Evolutionary conservation across 768 basidiomycete genomes (phyloP).

Genomic region (Ephemerocybe angulata): DNA sequence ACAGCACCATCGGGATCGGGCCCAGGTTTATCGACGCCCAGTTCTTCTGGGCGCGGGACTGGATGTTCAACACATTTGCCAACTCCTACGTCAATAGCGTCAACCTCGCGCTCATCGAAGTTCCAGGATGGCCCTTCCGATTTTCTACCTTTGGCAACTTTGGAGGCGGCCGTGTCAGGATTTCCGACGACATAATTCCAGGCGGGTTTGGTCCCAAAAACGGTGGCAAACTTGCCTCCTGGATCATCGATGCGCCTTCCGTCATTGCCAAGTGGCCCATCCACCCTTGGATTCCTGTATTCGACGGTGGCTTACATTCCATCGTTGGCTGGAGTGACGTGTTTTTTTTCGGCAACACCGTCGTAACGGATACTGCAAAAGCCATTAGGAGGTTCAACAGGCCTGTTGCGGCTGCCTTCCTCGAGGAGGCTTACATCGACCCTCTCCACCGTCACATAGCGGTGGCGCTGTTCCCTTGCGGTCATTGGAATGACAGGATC

Average conservation of each 20-base stretch:
- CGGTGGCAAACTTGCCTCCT: neutral
- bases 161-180: neutral
- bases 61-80: neutral
- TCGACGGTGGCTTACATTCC: conserved; percentile 6
- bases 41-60: conserved; percentile 5
- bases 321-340: conserved; percentile 6
- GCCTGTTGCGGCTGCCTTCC: conserved; percentile 2
- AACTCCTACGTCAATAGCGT: conserved; percentile 8
- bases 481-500: too few species aligned
- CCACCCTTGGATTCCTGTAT: conserved; percentile 5
- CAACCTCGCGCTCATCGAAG: conserved; percentile 6
- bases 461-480: too few species aligned
- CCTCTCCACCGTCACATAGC: too few species aligned
- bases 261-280: conserved; percentile 3
- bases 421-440: conserved; percentile 1
- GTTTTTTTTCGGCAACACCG: conserved; percentile 1
- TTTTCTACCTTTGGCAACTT: conserved; percentile 4
- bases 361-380: neutral
- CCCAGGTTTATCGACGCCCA: conserved; percentile 3
- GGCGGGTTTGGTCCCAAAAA: neutral
- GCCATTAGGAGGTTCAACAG: neutral
- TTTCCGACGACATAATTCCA: neutral
- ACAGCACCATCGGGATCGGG: neutral
- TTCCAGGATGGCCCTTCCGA: conserved; percentile 2
- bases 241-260: conserved; percentile 8